Evolutionary conservation across 345 rosid genomes (phyloP).

Genomic region (Rubroshorea leprosula): DNA sequence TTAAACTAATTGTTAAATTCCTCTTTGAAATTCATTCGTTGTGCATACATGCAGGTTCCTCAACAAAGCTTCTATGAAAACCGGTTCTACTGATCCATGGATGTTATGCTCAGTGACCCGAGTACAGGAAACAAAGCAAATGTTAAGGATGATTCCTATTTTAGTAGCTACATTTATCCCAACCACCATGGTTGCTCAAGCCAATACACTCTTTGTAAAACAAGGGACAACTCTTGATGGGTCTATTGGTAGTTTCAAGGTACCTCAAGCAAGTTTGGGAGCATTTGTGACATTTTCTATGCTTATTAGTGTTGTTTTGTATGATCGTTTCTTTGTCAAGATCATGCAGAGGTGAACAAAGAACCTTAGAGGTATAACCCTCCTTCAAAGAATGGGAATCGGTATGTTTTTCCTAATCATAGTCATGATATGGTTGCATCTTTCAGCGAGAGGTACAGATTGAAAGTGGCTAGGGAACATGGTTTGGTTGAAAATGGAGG

Average conservation of each 20-base stretch:
- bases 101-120: constrained; percentile 65
- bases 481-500: constrained; percentile 49
- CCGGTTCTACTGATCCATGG: constrained; percentile 53
- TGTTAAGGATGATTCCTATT: constrained; percentile 82
- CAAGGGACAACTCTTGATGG: constrained; percentile 88
- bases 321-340: constrained; percentile 50
- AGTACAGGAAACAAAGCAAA: constrained; percentile 95
- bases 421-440: constrained; percentile 68
- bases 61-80: constrained; percentile 59
- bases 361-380: constrained; percentile 72
- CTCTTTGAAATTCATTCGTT: no score
- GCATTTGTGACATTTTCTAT: constrained; percentile 65
- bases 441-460: constrained; percentile 42
- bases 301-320: constrained; percentile 55
- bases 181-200: constrained; percentile 71
- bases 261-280: constrained; percentile 59
- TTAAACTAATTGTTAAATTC: no score
- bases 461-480: constrained; percentile 45
- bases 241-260: constrained; percentile 45
- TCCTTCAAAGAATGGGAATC: constrained; percentile 76
- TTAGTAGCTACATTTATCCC: constrained; percentile 67
- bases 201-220: constrained; percentile 72
- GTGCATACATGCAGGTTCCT: constrained; percentile 65
- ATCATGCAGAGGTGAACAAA: constrained; percentile 36
- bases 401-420: constrained; percentile 51